Base-by-base conservation (phyloP, 2,329 filamentous ascomycete species). In the Arthrobotrys iridis region DNA sequence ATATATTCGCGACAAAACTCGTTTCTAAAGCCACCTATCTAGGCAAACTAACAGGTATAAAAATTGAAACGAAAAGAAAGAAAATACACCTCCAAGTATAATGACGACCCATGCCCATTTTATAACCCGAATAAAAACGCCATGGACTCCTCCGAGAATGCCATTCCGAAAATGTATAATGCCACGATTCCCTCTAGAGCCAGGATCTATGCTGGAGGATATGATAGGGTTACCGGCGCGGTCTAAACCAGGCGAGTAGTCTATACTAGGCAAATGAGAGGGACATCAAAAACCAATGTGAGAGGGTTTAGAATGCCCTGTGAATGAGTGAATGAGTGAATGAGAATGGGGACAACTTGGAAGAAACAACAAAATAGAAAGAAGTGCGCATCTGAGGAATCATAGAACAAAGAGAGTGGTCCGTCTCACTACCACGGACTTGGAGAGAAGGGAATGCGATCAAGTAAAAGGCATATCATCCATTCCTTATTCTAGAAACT, bases 101-200 rank as follows among this genome's bases (percentile, higher is more conserved):
- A 37, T 60, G 13, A 62, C 46, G 24, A n/a, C 22, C 20, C 64
- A 37, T 28, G 37, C 50, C 40, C 46, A 33, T 35, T 43, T 35
- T 62, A 40, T 22, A 48, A 20, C 26, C 35, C 18, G 24, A 52
- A 62, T 40, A 33, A 58, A 73, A 74, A 74, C 70, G 70, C 70
- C 70, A 67, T 58, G 52, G 70, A 74, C 70, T 74, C 70, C 70
- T 57, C 62, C 62, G 58, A 59, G 43, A 62, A 67, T 74, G 60
- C 62, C 62, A 26, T 62, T 60, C 55, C 65, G 55, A 62, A 64
- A 74, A 48, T 41, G 50, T 33, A 50, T 66, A 65, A 68, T 52
- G 41, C 50, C 52, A 45, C 62, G 58, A 57, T 64, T 60, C 33
- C 55, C 52, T 66, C 55, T 74, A 60, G 55, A 45, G 63, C 55